These are phyloP conservation scores for Erythrophleum ivorense DNA, from an alignment of 331 rosid genomes.

Conservation along the genomic window DNA sequence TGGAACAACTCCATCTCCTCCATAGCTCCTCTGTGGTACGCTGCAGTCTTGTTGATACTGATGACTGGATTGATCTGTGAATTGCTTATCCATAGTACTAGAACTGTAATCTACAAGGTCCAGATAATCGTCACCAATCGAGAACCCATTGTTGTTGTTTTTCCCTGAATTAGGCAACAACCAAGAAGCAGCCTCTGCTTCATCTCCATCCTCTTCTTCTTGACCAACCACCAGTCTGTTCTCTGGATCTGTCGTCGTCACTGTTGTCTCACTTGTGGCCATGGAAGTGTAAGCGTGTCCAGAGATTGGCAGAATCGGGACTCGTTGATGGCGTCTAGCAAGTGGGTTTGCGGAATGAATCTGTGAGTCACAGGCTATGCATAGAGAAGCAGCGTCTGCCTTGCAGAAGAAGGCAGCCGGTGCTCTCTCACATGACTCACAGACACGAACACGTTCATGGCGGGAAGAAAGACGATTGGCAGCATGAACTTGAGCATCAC, in stretches of 20 bases:
- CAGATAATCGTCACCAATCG: constrained; percentile 64
- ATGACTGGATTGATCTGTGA: constrained; percentile 36
- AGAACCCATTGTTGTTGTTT: constrained; percentile 38
- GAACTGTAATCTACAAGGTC: constrained; percentile 64
- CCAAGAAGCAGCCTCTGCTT: constrained; percentile 75
- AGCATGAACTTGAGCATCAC: constrained; percentile 59
- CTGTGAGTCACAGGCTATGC: constrained; percentile 67
- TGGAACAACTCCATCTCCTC: constrained; percentile 71
- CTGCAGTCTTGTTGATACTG: not conserved
- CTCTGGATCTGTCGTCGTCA: constrained; percentile 25
- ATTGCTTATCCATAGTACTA: constrained; percentile 7
- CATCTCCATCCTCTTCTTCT: constrained; percentile 51
- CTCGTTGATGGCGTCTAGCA: constrained; percentile 77
- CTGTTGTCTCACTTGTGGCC: not conserved
- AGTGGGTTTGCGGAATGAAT: constrained; percentile 77
- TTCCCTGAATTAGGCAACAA: constrained; percentile 59
- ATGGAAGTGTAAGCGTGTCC: constrained; percentile 28
- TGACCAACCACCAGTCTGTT: constrained; percentile 25
- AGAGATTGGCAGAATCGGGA: constrained; percentile 59
- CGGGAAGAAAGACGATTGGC: constrained; percentile 55
- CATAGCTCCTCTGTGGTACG: constrained; percentile 40
- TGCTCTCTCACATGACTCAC: constrained; percentile 73
- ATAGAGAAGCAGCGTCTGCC: no score
- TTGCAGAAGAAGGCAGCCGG: constrained; percentile 72
- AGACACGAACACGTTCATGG: constrained; percentile 74